Percentiles rank a stretch among this genome's conserved stretches.
These are phyloP conservation scores for Talaromyces sp. DNA, from an alignment of 2,329 filamentous ascomycete species.

Conservation along the genomic window DNA sequence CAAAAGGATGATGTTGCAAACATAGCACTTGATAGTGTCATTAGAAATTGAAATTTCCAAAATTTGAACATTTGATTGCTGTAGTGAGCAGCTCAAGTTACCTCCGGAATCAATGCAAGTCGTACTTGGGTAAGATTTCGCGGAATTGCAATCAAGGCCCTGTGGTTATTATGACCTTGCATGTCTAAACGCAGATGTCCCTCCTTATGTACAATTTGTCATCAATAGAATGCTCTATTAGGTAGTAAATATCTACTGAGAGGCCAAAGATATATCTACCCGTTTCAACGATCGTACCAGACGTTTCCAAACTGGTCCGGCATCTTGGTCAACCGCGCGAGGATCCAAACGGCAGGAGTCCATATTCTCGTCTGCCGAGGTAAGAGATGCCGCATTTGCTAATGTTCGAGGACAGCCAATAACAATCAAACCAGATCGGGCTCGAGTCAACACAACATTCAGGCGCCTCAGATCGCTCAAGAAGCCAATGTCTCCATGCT, in stretches of 20 bases:
- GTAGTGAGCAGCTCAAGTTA: too few species aligned
- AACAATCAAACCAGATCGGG: slow-evolving; percentile 60
- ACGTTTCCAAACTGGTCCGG: neutral
- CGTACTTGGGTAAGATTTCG: too few species aligned
- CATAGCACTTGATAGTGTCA: too few species aligned
- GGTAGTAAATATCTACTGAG: neutral
- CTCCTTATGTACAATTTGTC: too few species aligned
- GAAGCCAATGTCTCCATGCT: slow-evolving; percentile 62
- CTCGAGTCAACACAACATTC: slow-evolving; percentile 65
- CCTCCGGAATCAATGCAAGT: too few species aligned
- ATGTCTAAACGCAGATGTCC: too few species aligned
- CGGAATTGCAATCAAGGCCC: too few species aligned
- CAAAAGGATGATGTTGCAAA: too few species aligned
- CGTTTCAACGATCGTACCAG: neutral
- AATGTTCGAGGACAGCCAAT: slow-evolving; percentile 42
- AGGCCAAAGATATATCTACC: neutral
- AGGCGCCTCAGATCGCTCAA: slow-evolving; percentile 60
- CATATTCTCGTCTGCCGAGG: neutral
- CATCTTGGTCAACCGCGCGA: neutral
- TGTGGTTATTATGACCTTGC: too few species aligned
- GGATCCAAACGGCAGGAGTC: neutral
- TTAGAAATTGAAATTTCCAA: too few species aligned
- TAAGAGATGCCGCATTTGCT: slow-evolving; percentile 45
- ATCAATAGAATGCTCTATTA: neutral
- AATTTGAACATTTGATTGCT: too few species aligned